Percentiles rank a stretch among this genome's conserved stretches.
Conservation (phyloP, 1,284 basidiomycete species). For the Ceratorhiza oryzae-sativae region DNA sequence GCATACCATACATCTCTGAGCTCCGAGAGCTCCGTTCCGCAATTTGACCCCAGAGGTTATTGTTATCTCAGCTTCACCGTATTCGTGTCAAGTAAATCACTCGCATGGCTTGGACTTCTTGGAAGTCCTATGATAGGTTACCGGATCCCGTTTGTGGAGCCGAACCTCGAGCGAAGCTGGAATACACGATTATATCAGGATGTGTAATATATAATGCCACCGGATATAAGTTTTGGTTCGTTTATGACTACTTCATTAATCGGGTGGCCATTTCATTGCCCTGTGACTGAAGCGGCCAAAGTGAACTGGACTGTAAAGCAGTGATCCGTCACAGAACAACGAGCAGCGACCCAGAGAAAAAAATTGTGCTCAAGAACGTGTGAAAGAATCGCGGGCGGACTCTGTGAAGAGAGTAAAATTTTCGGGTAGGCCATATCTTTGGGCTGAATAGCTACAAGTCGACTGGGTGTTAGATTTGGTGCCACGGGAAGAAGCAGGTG, state of each 20-base stretch:
- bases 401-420: too few species aligned
- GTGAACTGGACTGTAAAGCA: not conserved
- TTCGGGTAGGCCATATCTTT: too few species aligned
- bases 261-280: not conserved
- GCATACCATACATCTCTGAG: not conserved
- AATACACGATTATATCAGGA: not conserved
- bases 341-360: too few species aligned
- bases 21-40: not conserved
- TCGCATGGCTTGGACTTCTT: not conserved
- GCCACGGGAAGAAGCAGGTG: too few species aligned
- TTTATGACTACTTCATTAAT: not conserved
- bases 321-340: too few species aligned
- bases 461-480: too few species aligned
- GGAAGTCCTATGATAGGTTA: not conserved
- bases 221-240: not conserved
- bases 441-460: too few species aligned
- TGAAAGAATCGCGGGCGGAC: too few species aligned
- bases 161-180: not conserved
- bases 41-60: not conserved
- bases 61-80: too few species aligned
- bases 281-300: not conserved
- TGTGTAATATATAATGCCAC: not conserved
- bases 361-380: too few species aligned
- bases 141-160: not conserved
- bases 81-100: not conserved